Evolutionary conservation across 2,329 filamentous ascomycete species (phyloP), one percentile per base, ranked within the genome.

Genomic region (Phoma sp.): DNA sequence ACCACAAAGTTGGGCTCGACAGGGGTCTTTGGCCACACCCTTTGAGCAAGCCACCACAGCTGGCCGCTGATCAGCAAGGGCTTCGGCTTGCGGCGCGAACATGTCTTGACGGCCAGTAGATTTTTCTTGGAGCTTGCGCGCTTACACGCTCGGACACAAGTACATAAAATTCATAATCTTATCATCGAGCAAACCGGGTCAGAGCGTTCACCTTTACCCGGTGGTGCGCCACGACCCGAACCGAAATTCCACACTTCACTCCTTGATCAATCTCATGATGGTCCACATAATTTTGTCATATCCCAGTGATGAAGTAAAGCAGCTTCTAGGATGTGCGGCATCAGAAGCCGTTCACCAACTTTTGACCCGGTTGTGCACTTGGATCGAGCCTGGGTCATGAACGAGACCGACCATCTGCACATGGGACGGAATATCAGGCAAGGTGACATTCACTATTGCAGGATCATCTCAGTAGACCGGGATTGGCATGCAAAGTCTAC

Each of bases 181-280:
- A 45, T 49, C 35, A 24, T 41, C 14, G 6, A 25, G 25, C 14
- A 9, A 33, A 33, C 24, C 41, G 30, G 42, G 36, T 38, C 41
- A 41, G 36, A 38, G 24, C 14, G 29, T 41, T 27, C 29, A 45
- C 45, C 52, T 50, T 55, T 50, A 55, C 37, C 52, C 52, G 52
- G 52, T 50, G 52, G 46, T 42, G 32, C 22, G 18, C 41, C 25
- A 50, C 37, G 10, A 50, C 32, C 36, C 37, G 46, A 50, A n/a
- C 37, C 46, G 32, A 49, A 32, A 9, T 27, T 11, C 18, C 8
- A 32, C 18, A 25, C 30, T 10, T 46, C 25, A 10, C n/a, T 10
- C 23, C 30, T 11, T 33, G n/a, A n/a, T 50, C 36, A 22, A 42
- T 36, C 27, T 10, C 9, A 38, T 27, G 25, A 24, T 11, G 25